phyloP scores from a whole-genome alignment of 805 yeast species.

The Candida insectalens region DNA sequence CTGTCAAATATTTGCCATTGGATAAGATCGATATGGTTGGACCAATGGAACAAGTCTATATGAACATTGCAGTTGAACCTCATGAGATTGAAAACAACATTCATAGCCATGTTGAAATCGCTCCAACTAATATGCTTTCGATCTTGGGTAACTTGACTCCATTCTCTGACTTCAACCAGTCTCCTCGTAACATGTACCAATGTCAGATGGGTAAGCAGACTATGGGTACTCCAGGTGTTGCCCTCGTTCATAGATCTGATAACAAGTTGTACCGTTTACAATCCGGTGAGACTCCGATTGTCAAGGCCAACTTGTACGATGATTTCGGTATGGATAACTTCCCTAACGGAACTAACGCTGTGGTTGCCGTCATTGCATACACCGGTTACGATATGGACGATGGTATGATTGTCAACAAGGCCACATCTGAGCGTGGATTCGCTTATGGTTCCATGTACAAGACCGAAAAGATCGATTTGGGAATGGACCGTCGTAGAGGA shows the following conservation, averaged over 20 bases:
- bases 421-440: constrained; percentile 96
- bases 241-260: constrained; percentile 83
- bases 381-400: constrained; percentile 99
- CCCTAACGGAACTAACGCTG: constrained; percentile 98
- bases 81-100: constrained; percentile 73
- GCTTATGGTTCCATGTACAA: constrained; percentile 96
- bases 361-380: constrained; percentile 96
- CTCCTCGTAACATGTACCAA: constrained; percentile 99
- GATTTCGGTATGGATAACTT: constrained; percentile 97
- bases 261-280: constrained; percentile 90
- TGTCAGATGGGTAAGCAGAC: constrained; percentile 99
- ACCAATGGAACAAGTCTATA: constrained; percentile 95
- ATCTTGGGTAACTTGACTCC: constrained; percentile 96
- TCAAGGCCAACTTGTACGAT: constrained; percentile 85
- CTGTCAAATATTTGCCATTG: constrained; percentile 83
- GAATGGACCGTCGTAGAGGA: constrained; percentile 71
- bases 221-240: constrained; percentile 99
- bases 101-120: constrained; percentile 88
- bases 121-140: constrained; percentile 91
- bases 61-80: constrained; percentile 93
- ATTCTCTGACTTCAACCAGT: constrained; percentile 96
- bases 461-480: constrained; percentile 82
- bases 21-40: constrained; percentile 83
- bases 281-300: constrained; percentile 95
- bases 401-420: constrained; percentile 96